These are phyloP conservation scores for Phialophora expanda DNA, from an alignment of 2,329 filamentous ascomycete genomes.

Conservation along the genomic window DNA sequence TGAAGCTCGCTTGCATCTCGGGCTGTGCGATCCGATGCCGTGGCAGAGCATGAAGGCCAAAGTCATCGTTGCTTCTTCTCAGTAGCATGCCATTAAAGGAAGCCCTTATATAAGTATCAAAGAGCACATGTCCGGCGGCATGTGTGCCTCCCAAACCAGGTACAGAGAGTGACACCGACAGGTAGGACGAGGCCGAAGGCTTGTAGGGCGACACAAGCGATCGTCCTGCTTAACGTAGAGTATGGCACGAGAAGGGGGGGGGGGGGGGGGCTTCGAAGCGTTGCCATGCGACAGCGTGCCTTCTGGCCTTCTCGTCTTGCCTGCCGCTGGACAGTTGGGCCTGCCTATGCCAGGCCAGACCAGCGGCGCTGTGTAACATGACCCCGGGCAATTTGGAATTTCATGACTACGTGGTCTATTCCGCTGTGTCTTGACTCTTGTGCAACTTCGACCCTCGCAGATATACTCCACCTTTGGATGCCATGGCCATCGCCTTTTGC, in stretches of 20 bases:
- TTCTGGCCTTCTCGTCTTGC: background rate
- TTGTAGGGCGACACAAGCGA: background rate
- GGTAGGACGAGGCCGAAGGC: conserved; percentile 1
- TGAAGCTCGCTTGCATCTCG: background rate
- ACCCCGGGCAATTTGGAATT: conserved; percentile 31
- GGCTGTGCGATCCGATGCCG: background rate
- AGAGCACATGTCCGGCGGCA: background rate
- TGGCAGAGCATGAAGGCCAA: background rate
- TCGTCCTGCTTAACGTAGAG: background rate
- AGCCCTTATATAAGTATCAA: background rate
- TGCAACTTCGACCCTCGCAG: conserved; percentile 8
- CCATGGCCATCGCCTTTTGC: background rate
- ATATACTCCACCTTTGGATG: conserved; percentile 1
- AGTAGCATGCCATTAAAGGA: background rate
- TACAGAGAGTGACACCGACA: background rate
- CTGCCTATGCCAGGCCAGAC: conserved; percentile 4
- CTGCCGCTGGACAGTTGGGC: background rate
- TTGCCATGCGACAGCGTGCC: background rate
- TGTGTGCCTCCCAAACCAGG: background rate
- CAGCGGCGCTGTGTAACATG: conserved; percentile 27
- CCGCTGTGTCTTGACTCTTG: conserved; percentile 14
- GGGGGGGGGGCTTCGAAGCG: no score
- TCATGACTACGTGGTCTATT: conserved; percentile 28
- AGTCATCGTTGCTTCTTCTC: background rate
- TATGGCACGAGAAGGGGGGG: no score